Percentiles rank a stretch among this genome's conserved stretches.
phyloP scores from a whole-genome alignment of 139 green algal genomes.

The Chlorella sp. region DNA sequence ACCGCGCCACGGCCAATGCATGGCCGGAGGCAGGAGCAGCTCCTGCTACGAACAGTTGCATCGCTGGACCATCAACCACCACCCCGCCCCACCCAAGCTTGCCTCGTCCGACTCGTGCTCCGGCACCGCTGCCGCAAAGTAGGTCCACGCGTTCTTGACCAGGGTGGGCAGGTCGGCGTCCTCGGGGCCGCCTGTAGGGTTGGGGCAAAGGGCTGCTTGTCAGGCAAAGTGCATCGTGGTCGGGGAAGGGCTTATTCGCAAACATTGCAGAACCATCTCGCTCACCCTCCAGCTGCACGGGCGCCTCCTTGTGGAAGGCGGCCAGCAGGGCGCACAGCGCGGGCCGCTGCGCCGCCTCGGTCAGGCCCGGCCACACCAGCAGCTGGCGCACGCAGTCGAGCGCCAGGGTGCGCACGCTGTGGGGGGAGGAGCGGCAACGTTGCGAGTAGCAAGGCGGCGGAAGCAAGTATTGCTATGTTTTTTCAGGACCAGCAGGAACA shows the following conservation, averaged over 20 bases:
- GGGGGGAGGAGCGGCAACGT: neutral
- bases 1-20: no score
- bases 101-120: neutral
- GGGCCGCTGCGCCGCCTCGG: neutral
- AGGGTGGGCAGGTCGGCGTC: neutral
- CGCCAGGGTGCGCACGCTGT: slow-evolving; percentile 21
- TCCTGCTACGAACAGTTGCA: no score
- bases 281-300: neutral
- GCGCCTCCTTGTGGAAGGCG: slow-evolving; percentile 13
- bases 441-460: neutral
- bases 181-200: neutral
- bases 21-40: no score
- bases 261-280: no score
- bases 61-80: no score
- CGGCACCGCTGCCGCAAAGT: neutral
- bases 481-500: no score
- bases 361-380: slow-evolving; percentile 25
- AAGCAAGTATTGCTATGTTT: no score
- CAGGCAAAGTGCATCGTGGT: no score
- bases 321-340: slow-evolving; percentile 15
- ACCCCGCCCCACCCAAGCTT: no score
- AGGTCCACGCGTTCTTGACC: neutral
- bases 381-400: slow-evolving; percentile 39
- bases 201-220: no score
- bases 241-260: no score